Evolutionary conservation across 1,139 yeast genomes (phyloP), one percentile per base, ranked within the genome.

Genomic region (Hanseniaspora uvarum): DNA sequence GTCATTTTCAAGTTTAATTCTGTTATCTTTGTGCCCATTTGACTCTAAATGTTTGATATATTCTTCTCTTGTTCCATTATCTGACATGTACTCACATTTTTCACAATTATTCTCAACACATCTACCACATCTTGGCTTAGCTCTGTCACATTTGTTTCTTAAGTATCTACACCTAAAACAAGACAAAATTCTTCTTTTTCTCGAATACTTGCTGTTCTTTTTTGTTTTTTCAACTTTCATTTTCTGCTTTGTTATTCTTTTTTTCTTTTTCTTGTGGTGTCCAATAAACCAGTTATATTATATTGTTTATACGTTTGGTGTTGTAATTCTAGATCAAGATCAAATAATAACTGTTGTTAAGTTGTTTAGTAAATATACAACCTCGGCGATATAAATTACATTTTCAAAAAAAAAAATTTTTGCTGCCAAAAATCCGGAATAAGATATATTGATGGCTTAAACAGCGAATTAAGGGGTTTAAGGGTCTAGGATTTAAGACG

Each of bases 81-180:
- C 53, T 6, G 40, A n/a, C 53, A 50, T 50, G 14, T 50, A 50
- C 33, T 43, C 44, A 23, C 53, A 50, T 10, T 14, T 23, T 3
- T 38, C 30, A 12, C 36, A 21, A 6, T 21, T 14, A 21, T 4
- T 28, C 14, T 36, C 31, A 33, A 11, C 37, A 44, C 53, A 50
- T 18, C 53, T 50, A 1, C 44, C 19, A 23, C 53, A 50, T 12
- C 16, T n/a, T 4, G 53, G 53, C 21, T 44, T 50, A 7, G n/a
- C 34, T 30, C 53, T 36, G 24, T 50, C 53, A 11, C 53, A 50
- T 21, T 49, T 49, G 24, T 50, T 46, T 30, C 53, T 43, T 4
- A 50, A 14, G 33, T 46, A 43, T 37, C 53, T 37, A n/a, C 53
- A 50, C 26, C 34, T 43, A 33, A 50, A 50, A 12, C 53, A 50